Evolutionary conservation across 202 grass and related monocot genomes (phyloP).

Genomic region (Dendrocalamus latiflorus): DNA sequence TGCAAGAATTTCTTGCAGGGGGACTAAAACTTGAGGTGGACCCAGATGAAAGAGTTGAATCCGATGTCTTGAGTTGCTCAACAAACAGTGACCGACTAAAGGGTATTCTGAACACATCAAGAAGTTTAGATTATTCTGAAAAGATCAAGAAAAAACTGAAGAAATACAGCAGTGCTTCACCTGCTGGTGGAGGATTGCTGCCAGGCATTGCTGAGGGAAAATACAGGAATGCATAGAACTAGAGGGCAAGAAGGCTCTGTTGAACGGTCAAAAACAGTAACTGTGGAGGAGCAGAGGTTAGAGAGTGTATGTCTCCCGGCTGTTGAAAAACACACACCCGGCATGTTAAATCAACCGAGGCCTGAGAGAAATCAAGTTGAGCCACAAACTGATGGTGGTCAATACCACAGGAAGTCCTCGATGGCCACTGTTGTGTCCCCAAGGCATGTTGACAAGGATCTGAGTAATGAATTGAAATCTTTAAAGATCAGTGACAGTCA

Average conservation of each 20-base stretch:
- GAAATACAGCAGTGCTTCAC: conserved; percentile 28
- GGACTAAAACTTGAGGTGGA: conserved; percentile 17
- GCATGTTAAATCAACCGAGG: conserved; percentile 39
- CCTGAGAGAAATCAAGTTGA: conserved; percentile 82
- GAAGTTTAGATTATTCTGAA: conserved; percentile 34
- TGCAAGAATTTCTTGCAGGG: conserved; percentile 38
- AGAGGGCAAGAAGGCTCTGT: conserved; percentile 32
- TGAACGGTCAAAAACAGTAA: conserved; percentile 14
- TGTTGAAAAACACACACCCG: conserved; percentile 45
- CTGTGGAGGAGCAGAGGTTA: conserved; percentile 64
- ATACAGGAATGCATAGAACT: conserved; percentile 6
- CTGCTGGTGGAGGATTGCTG: conserved; percentile 17
- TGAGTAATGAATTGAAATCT: conserved; percentile 64
- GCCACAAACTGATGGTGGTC: conserved; percentile 49
- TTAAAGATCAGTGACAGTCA: conserved; percentile 61
- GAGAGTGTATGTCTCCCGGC: conserved; percentile 91
- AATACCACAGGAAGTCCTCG: conserved; percentile 35
- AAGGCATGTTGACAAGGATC: conserved; percentile 49
- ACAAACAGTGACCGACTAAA: conserved; percentile 33
- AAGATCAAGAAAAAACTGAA: conserved; percentile 21
- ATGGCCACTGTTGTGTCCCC: conserved; percentile 26
- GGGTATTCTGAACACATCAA: conserved; percentile 36
- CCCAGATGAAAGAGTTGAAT: conserved; percentile 36
- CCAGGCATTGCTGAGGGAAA: conserved; percentile 27
- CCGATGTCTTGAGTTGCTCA: conserved; percentile 48